Evolutionary conservation across 805 yeast species (phyloP).

Genomic region (Lipomyces lipofer): DNA sequence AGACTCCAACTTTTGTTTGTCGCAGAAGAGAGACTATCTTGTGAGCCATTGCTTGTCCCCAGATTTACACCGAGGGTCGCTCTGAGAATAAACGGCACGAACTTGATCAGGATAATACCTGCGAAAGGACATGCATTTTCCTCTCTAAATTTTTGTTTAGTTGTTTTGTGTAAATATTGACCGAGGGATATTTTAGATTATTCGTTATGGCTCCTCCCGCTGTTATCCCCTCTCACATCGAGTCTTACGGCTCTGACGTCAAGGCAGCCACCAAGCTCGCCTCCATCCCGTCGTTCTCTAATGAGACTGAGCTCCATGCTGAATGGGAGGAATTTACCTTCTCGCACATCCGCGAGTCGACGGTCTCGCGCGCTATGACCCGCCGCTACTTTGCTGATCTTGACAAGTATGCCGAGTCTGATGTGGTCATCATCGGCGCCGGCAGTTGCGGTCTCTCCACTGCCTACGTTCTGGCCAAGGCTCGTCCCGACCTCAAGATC

Average conservation of each 20-base stretch:
- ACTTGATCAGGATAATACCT: conserved; percentile 49
- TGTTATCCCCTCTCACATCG: conserved; percentile 13
- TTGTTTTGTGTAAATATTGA: neutral
- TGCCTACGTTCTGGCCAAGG: conserved; percentile 69
- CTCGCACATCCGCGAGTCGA: conserved; percentile 73
- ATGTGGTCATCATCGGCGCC: conserved; percentile 74
- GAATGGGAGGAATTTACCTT: conserved; percentile 71
- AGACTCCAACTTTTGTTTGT: neutral
- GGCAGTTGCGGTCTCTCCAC: conserved; percentile 77
- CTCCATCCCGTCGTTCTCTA: conserved; percentile 16
- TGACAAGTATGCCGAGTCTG: conserved; percentile 73
- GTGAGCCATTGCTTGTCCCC: neutral
- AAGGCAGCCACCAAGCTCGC: conserved; percentile 32
- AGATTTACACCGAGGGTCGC: conserved; percentile 1
- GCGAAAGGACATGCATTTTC: conserved; percentile 45
- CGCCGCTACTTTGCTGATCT: conserved; percentile 68
- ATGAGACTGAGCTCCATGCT: too few relatives aligned
- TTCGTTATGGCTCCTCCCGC: conserved; percentile 32
- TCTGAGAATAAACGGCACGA: conserved; percentile 47
- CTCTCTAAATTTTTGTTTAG: neutral
- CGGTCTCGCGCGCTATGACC: conserved; percentile 81
- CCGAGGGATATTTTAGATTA: conserved; percentile 1
- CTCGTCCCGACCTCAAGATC: conserved; percentile 72
- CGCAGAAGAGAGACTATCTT: neutral
- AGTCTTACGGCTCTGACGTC: conserved; percentile 3